Evolutionary conservation across 768 basidiomycete genomes (phyloP).

Genomic region (Symmetrospora coprosmae): DNA sequence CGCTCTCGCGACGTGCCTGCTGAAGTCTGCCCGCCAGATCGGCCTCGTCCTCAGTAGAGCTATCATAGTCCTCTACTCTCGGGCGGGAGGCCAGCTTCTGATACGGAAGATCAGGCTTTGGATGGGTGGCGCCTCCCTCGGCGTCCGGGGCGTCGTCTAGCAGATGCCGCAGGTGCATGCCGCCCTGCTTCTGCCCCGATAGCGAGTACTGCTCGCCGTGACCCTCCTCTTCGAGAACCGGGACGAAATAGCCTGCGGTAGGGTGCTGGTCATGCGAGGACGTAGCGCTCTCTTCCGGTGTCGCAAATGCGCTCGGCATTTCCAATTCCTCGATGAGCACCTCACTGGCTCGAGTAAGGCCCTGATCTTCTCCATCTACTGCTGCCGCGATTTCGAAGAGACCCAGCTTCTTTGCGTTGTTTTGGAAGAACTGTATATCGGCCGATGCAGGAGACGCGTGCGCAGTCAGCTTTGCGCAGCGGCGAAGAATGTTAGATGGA

Average conservation of each 20-base stretch:
- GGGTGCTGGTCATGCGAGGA: neutral
- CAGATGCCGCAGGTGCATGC: conserved; percentile 31
- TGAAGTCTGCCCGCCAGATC: no score
- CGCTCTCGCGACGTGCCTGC: no score
- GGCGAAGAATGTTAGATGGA: neutral
- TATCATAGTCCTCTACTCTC: neutral
- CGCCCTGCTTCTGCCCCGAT: neutral
- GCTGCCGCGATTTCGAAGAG: conserved; percentile 25
- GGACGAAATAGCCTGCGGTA: conserved; percentile 4
- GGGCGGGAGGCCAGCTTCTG: neutral
- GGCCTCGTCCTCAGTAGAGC: conserved; percentile 22
- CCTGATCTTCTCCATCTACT: neutral
- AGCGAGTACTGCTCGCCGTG: neutral
- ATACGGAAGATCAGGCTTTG: neutral
- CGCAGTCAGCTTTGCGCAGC: neutral
- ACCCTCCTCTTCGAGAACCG: conserved; percentile 15
- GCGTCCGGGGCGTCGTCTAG: conserved; percentile 26
- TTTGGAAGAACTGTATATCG: conserved; percentile 27
- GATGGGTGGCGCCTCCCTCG: neutral
- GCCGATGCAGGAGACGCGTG: neutral
- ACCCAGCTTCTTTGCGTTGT: conserved; percentile 33
- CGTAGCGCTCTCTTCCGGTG: neutral
- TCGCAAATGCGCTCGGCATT: conserved; percentile 13
- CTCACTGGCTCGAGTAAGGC: neutral
- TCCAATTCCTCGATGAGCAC: neutral